Percentiles rank a stretch among this genome's conserved stretches.
phyloP scores from a whole-genome alignment of 2,329 filamentous ascomycete species.

The Mollisia scopiformis region DNA sequence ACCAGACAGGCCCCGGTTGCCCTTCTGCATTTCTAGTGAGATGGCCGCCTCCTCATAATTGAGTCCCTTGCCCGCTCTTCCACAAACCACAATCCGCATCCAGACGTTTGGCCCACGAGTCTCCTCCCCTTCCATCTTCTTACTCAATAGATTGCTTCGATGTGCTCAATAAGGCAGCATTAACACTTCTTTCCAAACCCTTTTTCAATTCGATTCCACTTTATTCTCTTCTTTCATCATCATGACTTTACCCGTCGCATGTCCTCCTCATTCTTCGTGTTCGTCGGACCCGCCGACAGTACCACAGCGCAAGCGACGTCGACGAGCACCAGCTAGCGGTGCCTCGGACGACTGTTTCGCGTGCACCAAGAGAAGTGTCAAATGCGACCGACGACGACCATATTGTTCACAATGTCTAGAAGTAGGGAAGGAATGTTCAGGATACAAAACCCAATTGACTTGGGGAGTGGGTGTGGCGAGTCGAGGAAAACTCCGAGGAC shows the following conservation, averaged over 20 bases:
- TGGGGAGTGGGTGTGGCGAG: conserved; percentile 97
- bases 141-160: conserved; percentile 24
- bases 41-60: conserved; percentile 29
- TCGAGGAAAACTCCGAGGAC: conserved; percentile 87
- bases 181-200: conserved; percentile 17
- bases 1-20: conserved; percentile 18
- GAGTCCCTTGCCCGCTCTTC: conserved; percentile 27
- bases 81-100: conserved; percentile 19
- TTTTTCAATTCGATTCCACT: conserved; percentile 10
- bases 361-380: conserved; percentile 79
- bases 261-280: conserved; percentile 33
- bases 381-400: conserved; percentile 88
- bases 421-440: conserved; percentile 88
- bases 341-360: conserved; percentile 95
- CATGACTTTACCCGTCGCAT: conserved; percentile 39
- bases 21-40: conserved; percentile 15
- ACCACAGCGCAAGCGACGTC: conserved; percentile 66
- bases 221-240: conserved; percentile 22
- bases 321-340: conserved; percentile 85
- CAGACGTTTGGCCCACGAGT: conserved; percentile 25
- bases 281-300: conserved; percentile 33
- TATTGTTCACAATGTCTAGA: conserved; percentile 96
- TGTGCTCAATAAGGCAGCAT: conserved; percentile 18
- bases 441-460: conserved; percentile 95
- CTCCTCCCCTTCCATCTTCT: conserved; percentile 10